Evolutionary conservation across 2,329 filamentous ascomycete species (phyloP).

Genomic region (Pseudogymnoascus sp.): DNA sequence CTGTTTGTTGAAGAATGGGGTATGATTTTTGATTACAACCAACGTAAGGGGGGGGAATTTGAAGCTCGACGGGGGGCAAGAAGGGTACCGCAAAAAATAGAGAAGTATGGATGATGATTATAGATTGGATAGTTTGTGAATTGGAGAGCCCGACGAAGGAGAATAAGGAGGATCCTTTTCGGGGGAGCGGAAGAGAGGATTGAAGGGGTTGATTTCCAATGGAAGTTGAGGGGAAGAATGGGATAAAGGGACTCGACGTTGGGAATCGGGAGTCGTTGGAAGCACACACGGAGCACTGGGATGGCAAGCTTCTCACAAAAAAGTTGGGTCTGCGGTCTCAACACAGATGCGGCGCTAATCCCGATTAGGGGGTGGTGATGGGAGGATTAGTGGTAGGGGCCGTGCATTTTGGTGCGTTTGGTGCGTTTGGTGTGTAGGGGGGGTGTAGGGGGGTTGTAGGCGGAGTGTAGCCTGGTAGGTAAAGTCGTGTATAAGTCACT

Average conservation of each 20-base stretch:
- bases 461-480: neutral
- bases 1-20: neutral
- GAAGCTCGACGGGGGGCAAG: slow-evolving; percentile 1
- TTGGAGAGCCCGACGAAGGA: neutral
- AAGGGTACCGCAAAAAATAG: neutral
- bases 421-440: too few species aligned
- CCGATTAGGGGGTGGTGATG: neutral
- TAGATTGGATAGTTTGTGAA: slow-evolving; percentile 2
- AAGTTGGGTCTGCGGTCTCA: slow-evolving; percentile 2
- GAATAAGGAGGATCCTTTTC: neutral
- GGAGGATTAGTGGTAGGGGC: neutral
- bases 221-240: neutral
- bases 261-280: neutral
- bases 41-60: slow-evolving; percentile 1
- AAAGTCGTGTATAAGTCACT: neutral
- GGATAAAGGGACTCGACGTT: neutral
- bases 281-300: neutral
- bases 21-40: neutral
- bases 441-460: too few species aligned
- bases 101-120: neutral
- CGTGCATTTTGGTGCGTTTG: neutral
- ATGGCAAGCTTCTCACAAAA: slow-evolving; percentile 8
- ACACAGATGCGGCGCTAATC: slow-evolving; percentile 1
- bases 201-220: slow-evolving; percentile 2
- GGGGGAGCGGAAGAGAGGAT: neutral